Percentiles rank a stretch among this genome's conserved stretches.
phyloP scores from a whole-genome alignment of 441 rosid genomes.

The Arabidopsis lyrata region DNA sequence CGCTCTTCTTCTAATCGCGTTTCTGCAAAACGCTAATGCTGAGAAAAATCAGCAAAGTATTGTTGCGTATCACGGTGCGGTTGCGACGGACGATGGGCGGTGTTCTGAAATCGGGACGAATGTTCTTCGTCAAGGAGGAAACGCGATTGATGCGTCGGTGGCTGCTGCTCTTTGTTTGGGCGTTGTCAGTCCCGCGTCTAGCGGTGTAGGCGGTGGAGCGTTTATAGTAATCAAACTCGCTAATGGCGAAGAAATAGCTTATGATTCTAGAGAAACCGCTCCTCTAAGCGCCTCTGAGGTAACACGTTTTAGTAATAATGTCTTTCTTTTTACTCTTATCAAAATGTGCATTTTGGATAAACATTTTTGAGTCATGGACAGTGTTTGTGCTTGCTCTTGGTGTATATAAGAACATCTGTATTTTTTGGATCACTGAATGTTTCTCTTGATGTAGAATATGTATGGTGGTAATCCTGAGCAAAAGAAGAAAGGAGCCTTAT shows the following conservation, averaged over 20 bases:
- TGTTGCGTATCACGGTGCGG: constrained; percentile 53
- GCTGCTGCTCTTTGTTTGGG: constrained; percentile 65
- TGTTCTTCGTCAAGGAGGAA: constrained; percentile 57
- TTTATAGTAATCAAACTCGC: constrained; percentile 54
- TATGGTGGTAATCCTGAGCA: constrained; percentile 47
- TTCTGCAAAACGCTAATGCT: constrained; percentile 40
- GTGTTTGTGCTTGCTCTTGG: not conserved
- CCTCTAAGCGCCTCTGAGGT: constrained; percentile 61
- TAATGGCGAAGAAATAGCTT: constrained; percentile 45
- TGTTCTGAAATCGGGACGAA: constrained; percentile 58
- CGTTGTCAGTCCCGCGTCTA: constrained; percentile 65
- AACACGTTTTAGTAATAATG: constrained; percentile 13
- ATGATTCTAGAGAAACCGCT: constrained; percentile 71
- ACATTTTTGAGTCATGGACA: not conserved
- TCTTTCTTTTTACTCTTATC: not conserved
- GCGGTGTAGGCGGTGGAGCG: constrained; percentile 73
- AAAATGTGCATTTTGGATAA: not conserved
- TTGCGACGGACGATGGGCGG: constrained; percentile 62
- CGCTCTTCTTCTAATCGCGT: constrained; percentile 41
- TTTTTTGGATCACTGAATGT: not conserved
- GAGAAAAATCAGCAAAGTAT: constrained; percentile 45
- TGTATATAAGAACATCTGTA: not conserved
- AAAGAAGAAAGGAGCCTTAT: constrained; percentile 55
- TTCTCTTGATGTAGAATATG: constrained; percentile 53
- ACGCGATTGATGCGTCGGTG: constrained; percentile 67